Evolutionary conservation across 306 rosid species (phyloP), one percentile per base, ranked within the genome.

Genomic region (Vigna radiata): DNA sequence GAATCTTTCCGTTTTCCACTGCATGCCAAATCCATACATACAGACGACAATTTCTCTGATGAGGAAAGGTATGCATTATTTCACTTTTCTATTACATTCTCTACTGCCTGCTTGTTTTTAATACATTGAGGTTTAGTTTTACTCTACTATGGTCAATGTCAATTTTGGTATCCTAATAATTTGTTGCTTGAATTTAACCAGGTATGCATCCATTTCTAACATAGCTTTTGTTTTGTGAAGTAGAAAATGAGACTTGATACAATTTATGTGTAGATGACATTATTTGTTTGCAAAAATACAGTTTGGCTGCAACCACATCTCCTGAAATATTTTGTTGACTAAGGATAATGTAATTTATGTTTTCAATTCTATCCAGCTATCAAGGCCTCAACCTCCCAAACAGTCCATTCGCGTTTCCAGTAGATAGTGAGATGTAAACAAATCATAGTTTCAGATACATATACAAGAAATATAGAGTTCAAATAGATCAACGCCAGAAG

Each of bases 311-410:
- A 55, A 13, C 33, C 9, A 12, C 16, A 36, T 37, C 61, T 54
- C 49, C 41, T 70, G 14, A 73, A 41, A 69, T 19, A 66, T 58
- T 18, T 15, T 53, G 17, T 66, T 71, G 10, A 49, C 5, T 61
- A 12, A 54, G 54, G 10, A 77, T 54, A 0, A 5, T 76, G 8
- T 33, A 43, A 31, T 60, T 70, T 58, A 49, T 68, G 58, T 59
- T 25, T 49, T 48, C 8, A 60, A 27, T 69, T 68, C 46, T 56
- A 12, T 78, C 54, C 72, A 76, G 88, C 90, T 83, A 86, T 56
- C 86, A 85, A 82, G 91, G 83, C 49, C 76, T 88, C 52, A 73
- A 92, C 69, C 90, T 92, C 29, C 97, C 96, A 1, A 96, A 92
- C 62, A 87, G 96, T 89, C 95, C 97, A 10, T 92, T 92, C 70